Percentiles rank a stretch among this genome's conserved stretches.
phyloP scores from a whole-genome alignment of 495 filamentous ascomycete genomes.

The Cairneyella variabilis region DNA sequence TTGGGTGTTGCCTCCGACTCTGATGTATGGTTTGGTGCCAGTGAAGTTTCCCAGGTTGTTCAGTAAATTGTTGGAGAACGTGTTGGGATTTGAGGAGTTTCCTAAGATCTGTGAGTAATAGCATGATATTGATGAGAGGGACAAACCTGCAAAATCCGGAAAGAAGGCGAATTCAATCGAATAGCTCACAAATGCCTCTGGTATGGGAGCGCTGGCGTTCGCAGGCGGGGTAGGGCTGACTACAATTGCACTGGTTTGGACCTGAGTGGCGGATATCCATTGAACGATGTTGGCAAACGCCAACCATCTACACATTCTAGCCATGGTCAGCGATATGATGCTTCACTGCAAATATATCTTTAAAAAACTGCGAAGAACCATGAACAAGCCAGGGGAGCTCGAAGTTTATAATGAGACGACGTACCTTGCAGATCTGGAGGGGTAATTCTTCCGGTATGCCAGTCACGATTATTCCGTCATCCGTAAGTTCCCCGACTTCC shows the following conservation, averaged over 20 bases:
- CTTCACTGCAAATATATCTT: too few species aligned
- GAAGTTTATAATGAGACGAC: background rate
- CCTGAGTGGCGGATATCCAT: background rate
- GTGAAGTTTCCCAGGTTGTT: conserved; percentile 43
- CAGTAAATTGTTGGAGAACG: conserved; percentile 53
- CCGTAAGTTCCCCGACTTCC: too few species aligned
- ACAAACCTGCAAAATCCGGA: conserved; percentile 56
- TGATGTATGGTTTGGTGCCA: conserved; percentile 53
- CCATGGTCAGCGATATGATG: too few species aligned
- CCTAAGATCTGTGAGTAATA: conserved; percentile 28
- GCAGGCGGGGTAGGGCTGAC: conserved; percentile 13
- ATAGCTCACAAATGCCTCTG: conserved; percentile 53
- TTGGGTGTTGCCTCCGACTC: conserved; percentile 60
- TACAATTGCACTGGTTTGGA: background rate
- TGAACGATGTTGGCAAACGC: background rate
- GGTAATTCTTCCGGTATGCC: background rate
- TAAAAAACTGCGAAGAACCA: too few species aligned
- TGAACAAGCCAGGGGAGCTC: too few species aligned
- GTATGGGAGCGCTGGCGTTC: conserved; percentile 37
- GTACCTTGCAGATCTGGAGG: background rate
- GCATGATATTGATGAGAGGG: background rate
- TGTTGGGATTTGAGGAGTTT: conserved; percentile 48
- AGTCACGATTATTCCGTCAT: too few species aligned
- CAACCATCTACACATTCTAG: background rate
- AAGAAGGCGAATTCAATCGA: conserved; percentile 61